These are phyloP conservation scores for Cocos nucifera DNA, from an alignment of 176 grass and related monocot genomes.

Conservation along the genomic window DNA sequence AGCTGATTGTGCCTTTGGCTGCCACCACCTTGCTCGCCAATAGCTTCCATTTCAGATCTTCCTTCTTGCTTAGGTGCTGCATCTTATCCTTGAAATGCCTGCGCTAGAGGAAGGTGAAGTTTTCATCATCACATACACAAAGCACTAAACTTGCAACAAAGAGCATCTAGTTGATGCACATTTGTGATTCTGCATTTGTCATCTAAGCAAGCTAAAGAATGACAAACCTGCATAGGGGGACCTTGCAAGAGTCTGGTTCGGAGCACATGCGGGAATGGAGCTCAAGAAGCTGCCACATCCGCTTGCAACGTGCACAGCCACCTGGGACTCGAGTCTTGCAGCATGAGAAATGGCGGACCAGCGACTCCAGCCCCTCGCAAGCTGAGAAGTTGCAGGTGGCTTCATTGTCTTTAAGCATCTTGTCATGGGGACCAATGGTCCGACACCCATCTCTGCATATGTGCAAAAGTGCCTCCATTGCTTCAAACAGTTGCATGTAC, in stretches of 20 bases:
- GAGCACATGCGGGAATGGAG: slow-evolving; percentile 75
- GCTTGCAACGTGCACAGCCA: slow-evolving; percentile 75
- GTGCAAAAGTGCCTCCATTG: slow-evolving; percentile 36
- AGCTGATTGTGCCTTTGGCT: slow-evolving; percentile 33
- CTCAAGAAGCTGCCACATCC: slow-evolving; percentile 87
- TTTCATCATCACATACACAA: too few species aligned
- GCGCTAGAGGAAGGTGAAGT: background rate
- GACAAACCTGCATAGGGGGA: slow-evolving; percentile 66
- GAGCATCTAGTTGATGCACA: too few species aligned
- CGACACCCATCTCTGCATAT: slow-evolving; percentile 33
- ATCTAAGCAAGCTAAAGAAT: too few species aligned
- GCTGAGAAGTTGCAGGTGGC: slow-evolving; percentile 20
- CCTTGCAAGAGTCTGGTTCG: slow-evolving; percentile 45
- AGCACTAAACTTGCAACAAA: too few species aligned
- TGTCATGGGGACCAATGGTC: slow-evolving; percentile 23
- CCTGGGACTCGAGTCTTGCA: slow-evolving; percentile 58
- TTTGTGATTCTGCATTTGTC: too few species aligned
- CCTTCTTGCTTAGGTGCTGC: slow-evolving; percentile 40
- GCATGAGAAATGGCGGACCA: slow-evolving; percentile 62
- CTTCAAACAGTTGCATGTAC: slow-evolving; percentile 23
- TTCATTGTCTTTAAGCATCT: slow-evolving; percentile 9
- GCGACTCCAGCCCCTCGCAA: slow-evolving; percentile 55
- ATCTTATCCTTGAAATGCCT: slow-evolving; percentile 80
- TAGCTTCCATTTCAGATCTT: slow-evolving; percentile 58
- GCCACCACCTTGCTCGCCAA: slow-evolving; percentile 51